These are phyloP conservation scores for Pisolithus albus DNA, from an alignment of 768 basidiomycete species.

Conservation along the genomic window DNA sequence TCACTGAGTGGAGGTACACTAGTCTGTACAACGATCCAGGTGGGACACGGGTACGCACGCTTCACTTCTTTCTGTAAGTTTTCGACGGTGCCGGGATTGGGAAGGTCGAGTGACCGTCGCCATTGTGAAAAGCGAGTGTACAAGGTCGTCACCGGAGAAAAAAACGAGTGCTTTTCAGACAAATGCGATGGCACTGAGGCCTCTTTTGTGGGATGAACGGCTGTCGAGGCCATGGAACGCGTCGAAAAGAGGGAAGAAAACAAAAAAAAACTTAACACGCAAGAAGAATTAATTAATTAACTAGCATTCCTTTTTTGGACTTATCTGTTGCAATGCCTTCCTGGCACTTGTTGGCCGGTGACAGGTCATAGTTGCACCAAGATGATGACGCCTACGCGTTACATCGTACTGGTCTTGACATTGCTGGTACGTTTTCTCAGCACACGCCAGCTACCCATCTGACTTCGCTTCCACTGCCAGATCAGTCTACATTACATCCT, in stretches of 20 bases:
- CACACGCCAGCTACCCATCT: constrained; percentile 3
- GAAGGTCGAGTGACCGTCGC: constrained; percentile 74
- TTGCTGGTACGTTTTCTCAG: constrained; percentile 35
- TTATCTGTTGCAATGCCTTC: no score
- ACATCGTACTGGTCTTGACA: constrained; percentile 42
- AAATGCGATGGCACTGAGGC: constrained; percentile 32
- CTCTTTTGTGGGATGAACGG: constrained; percentile 35
- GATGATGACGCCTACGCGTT: constrained; percentile 59
- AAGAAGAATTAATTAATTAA: constrained; percentile 18
- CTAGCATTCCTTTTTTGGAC: no score
- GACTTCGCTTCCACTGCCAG: constrained; percentile 14
- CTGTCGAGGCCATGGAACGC: constrained; percentile 39
- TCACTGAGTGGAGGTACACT: constrained; percentile 43
- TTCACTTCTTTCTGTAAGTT: constrained; percentile 92
- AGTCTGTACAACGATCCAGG: background rate
- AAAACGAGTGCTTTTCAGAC: constrained; percentile 34
- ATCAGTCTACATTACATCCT: constrained; percentile 37
- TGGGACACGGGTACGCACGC: constrained; percentile 39
- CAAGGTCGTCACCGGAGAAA: constrained; percentile 54
- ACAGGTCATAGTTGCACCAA: constrained; percentile 8
- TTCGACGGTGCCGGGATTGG: constrained; percentile 91
- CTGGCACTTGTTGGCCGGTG: no score
- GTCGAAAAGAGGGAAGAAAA: constrained; percentile 19
- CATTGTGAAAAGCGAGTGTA: constrained; percentile 74
- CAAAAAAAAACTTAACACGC: constrained; percentile 23